Evolutionary conservation across 139 green algal genomes (phyloP), one percentile per base, ranked within the genome.

Genomic region (Chlamydomonas eustigma): DNA sequence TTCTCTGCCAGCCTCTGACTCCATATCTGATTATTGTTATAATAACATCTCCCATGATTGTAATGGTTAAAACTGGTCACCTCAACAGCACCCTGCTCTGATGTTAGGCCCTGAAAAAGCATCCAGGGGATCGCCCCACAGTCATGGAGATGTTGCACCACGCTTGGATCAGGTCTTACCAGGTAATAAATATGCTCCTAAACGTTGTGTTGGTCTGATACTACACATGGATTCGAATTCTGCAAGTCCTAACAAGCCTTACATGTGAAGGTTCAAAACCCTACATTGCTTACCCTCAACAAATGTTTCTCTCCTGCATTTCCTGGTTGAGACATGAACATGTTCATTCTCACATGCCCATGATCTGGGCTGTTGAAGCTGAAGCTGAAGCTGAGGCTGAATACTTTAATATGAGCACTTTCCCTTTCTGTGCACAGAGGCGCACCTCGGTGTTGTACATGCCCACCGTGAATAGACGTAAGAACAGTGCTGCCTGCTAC

Each of bases 61-160:
- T n/a, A n/a, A n/a, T n/a, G n/a, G n/a, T n/a, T n/a, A n/a, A n/a
- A n/a, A n/a, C n/a, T n/a, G n/a, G n/a, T n/a, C n/a, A n/a, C n/a
- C n/a, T n/a, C n/a, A n/a, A n/a, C n/a, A n/a, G n/a, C n/a, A n/a
- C 44, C 44, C 44, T 18, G 18, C 12, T 58, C 44, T 58, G 12
- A 28, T 58, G 44, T 58, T 77, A 87, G 85, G 82, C 82, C 4
- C 76, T 90, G 65, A 84, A 85, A 51, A 90, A 90, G 78, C 79
- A 90, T 66, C 85, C 85, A 1, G 78, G 68, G 3, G 78, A 87
- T 51, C 76, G 85, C 3, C 85, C 85, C 64, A 88, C 74, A 24
- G 75, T 87, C 34, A 84, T 90, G 64, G 85, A 90, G 58, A 85
- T 90, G 85, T 64, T 90, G 76, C 85, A 90, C 72, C 78, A 90